Evolutionary conservation across 2,329 filamentous ascomycete genomes (phyloP), one percentile per base, ranked within the genome.

Genomic region (Aspergillus candidus): DNA sequence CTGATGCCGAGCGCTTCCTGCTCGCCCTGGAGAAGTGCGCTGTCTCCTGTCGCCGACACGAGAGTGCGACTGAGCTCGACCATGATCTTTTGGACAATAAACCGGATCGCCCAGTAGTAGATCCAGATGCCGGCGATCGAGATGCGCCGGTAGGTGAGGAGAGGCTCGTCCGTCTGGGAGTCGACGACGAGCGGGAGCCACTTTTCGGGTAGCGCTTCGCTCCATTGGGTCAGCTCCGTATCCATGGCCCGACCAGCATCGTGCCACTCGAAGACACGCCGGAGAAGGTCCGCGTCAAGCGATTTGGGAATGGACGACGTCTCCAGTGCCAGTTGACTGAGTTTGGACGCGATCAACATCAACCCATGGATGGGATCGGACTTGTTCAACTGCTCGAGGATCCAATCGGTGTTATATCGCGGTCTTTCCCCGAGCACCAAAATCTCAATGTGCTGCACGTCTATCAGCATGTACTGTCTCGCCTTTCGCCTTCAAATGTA

Each of bases 141-240:
- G 33, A 59, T 47, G 27, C 50, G 51, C n/a, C 58, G 55, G 40
- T 67, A 66, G 8, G 64, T 64, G 13, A 68, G 52, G 1, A 67
- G 44, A 2, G 55, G 42, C 10, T 61, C 59, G 7, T 59, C 61
- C 11, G 56, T 52, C 8, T 47, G 40, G 4, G 60, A 59, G 35
- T 62, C 57, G 37, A 62, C 55, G 11, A 60, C 48, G 11, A 64
- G 50, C 3, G 64, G 63, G 4, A 68, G 54, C 62, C 63, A 66
- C 34, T 50, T 44, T 6, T 65, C 57, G 2, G 63, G 56, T 1
- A 66, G 45, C 22, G 52, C 49, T 17, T 61, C 51, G 22, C 56
- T 52, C 64, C 65, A 67, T 29, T 53, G 52, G 7, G 48, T 53
- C 2, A 65, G 47, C 45, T 64, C 62, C 15, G 51, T 35, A 33